phyloP scores from a whole-genome alignment of 78 protist genomes.

The Capsaspora owczarzaki region DNA sequence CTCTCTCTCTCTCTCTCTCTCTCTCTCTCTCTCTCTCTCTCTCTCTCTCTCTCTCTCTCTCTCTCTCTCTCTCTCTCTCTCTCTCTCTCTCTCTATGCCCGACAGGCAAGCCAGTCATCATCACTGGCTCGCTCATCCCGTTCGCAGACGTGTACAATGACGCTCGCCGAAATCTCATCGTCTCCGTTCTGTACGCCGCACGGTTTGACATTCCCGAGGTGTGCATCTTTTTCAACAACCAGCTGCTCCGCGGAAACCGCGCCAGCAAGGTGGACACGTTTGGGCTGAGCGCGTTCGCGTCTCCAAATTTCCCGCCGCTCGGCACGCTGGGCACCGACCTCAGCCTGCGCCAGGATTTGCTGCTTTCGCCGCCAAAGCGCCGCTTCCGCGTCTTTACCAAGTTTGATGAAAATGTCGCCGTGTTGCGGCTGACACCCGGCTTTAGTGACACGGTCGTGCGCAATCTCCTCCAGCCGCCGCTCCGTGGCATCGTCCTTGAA shows the following conservation, averaged over 20 bases:
- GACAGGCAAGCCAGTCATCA: constrained; percentile 18
- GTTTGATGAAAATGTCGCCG: background rate
- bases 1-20: background rate
- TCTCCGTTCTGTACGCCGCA: background rate
- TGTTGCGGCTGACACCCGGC: constrained; percentile 21
- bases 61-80: too few relatives aligned
- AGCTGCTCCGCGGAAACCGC: constrained; percentile 53
- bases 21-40: too few relatives aligned
- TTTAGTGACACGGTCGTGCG: constrained; percentile 4
- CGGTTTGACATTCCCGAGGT: constrained; percentile 54
- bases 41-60: too few relatives aligned
- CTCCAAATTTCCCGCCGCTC: constrained; percentile 46
- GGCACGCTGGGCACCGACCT: constrained; percentile 39
- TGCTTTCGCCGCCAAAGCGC: constrained; percentile 5
- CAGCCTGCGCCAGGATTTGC: background rate
- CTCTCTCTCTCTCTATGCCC: background rate
- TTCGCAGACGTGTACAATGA: constrained; percentile 28
- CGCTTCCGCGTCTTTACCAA: constrained; percentile 9
- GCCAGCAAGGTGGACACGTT: background rate
- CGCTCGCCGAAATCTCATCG: constrained; percentile 22
- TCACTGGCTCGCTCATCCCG: constrained; percentile 86
- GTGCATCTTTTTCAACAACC: constrained; percentile 43
- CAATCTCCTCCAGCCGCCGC: background rate
- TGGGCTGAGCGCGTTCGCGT: constrained; percentile 41
- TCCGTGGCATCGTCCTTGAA: constrained; percentile 26